Conservation (phyloP, 495 filamentous ascomycete genomes). For the Articulospora tetracladia region DNA sequence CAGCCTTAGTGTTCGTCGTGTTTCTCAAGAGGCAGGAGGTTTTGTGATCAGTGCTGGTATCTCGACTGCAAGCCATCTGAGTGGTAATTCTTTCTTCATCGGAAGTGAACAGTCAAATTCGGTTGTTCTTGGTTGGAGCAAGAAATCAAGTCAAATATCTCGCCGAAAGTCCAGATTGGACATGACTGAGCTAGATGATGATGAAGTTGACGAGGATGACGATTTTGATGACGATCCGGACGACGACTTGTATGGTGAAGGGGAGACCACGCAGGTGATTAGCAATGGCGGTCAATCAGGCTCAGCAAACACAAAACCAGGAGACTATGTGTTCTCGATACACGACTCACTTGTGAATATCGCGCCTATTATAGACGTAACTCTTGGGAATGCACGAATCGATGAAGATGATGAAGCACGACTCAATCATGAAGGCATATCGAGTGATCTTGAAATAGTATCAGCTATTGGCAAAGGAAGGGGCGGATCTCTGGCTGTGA, state of each 20-base stretch:
- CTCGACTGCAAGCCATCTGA: slow-evolving; percentile 66
- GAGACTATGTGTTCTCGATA: slow-evolving; percentile 67
- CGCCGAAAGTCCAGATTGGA: slow-evolving; percentile 23
- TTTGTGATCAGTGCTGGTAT: slow-evolving; percentile 56
- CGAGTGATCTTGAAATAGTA: slow-evolving; percentile 65
- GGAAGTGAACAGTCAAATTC: slow-evolving; percentile 86
- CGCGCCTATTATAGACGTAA: slow-evolving; percentile 71
- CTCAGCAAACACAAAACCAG: slow-evolving; percentile 36
- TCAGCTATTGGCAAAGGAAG: slow-evolving; percentile 64
- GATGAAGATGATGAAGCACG: slow-evolving; percentile 40
- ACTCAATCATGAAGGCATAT: slow-evolving; percentile 37
- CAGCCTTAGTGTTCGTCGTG: slow-evolving; percentile 63
- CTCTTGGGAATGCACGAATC: slow-evolving; percentile 50
- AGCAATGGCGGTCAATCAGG: slow-evolving; percentile 24
- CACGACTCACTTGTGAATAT: slow-evolving; percentile 74
- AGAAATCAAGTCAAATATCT: slow-evolving; percentile 40
- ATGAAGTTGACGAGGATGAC: slow-evolving; percentile 46
- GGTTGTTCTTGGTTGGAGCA: slow-evolving; percentile 72
- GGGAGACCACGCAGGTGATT: slow-evolving; percentile 32
- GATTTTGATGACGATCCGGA: slow-evolving; percentile 51
- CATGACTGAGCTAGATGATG: slow-evolving; percentile 41
- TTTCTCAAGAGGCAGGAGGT: slow-evolving; percentile 58
- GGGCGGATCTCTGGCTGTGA: slow-evolving; percentile 65
- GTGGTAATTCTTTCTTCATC: slow-evolving; percentile 71
- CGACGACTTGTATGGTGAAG: slow-evolving; percentile 70